Conservation (phyloP, 2,329 filamentous ascomycete species). For the Exophiala sp. region DNA sequence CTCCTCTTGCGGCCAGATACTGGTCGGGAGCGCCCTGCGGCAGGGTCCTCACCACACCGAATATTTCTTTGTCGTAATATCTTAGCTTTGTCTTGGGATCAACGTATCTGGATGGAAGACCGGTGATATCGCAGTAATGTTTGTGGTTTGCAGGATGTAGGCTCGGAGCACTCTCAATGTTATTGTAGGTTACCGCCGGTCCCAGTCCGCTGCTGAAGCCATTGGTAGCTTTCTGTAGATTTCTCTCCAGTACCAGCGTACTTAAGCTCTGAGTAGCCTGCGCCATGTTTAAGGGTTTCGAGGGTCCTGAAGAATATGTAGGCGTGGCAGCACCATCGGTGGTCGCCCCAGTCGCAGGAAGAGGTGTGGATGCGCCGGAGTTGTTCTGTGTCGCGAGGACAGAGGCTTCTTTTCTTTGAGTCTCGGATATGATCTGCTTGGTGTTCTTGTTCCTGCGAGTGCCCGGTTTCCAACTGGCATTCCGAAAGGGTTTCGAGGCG, state of each 20-base stretch:
- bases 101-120: slow-evolving; percentile 82
- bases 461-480: slow-evolving; percentile 82
- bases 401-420: slow-evolving; percentile 83
- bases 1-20: slow-evolving; percentile 83
- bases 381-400: slow-evolving; percentile 77
- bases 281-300: slow-evolving; percentile 69
- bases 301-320: slow-evolving; percentile 19
- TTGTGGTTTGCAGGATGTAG: slow-evolving; percentile 72
- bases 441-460: slow-evolving; percentile 98
- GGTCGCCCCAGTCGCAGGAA: slow-evolving; percentile 35
- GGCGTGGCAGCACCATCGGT: slow-evolving; percentile 42
- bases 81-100: slow-evolving; percentile 92
- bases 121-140: slow-evolving; percentile 95
- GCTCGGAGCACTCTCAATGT: slow-evolving; percentile 91
- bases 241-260: slow-evolving; percentile 85
- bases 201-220: slow-evolving; percentile 5
- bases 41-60: slow-evolving; percentile 73
- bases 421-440: slow-evolving; percentile 91
- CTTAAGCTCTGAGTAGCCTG: slow-evolving; percentile 83
- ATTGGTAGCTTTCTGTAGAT: slow-evolving; percentile 38
- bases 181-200: slow-evolving; percentile 83
- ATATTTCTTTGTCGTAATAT: slow-evolving; percentile 92
- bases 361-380: slow-evolving; percentile 73
- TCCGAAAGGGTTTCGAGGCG: slow-evolving; percentile 85
- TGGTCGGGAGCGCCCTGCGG: slow-evolving; percentile 80